Conservation (phyloP, 192 early-diverging fungal genomes). For the Coemansia sp. region DNA sequence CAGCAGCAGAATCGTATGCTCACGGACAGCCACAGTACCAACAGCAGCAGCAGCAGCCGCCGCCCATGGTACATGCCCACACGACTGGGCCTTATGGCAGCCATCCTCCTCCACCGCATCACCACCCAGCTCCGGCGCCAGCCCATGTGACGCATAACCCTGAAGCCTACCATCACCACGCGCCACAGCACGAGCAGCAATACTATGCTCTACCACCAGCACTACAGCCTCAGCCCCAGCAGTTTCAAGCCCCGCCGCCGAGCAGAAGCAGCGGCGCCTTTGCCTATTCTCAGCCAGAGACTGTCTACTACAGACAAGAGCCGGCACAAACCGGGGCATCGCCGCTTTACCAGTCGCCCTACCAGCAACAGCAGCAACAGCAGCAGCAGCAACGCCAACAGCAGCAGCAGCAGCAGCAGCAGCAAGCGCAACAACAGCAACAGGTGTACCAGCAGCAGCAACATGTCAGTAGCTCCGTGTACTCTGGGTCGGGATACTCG, state of each 20-base stretch:
- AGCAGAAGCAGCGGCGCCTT: background rate
- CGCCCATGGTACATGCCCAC: background rate
- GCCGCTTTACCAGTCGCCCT: constrained; percentile 9
- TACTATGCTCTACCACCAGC: constrained; percentile 7
- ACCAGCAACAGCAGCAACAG: constrained; percentile 3
- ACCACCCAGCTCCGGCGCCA: background rate
- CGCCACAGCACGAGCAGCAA: constrained; percentile 2
- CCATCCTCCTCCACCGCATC: constrained; percentile 1
- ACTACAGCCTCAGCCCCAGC: constrained; percentile 8
- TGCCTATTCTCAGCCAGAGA: constrained; percentile 7
- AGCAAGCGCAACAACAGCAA: constrained; percentile 6
- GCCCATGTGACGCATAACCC: background rate
- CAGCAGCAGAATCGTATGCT: background rate
- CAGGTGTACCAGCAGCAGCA: constrained; percentile 9
- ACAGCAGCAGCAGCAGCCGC: constrained; percentile 14
- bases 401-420: background rate
- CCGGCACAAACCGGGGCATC: constrained; percentile 2
- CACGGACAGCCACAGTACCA: constrained; percentile 8
- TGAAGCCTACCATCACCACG: constrained; percentile 8
- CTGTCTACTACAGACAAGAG: constrained; percentile 14
- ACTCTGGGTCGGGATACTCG: background rate
- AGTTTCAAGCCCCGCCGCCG: constrained; percentile 1
- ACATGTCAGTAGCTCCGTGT: background rate
- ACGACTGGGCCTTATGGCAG: constrained; percentile 1
- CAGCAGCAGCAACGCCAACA: background rate